Evolutionary conservation across 2,329 filamentous ascomycete species (phyloP).

Genomic region (Aspergillus transmontanensis): DNA sequence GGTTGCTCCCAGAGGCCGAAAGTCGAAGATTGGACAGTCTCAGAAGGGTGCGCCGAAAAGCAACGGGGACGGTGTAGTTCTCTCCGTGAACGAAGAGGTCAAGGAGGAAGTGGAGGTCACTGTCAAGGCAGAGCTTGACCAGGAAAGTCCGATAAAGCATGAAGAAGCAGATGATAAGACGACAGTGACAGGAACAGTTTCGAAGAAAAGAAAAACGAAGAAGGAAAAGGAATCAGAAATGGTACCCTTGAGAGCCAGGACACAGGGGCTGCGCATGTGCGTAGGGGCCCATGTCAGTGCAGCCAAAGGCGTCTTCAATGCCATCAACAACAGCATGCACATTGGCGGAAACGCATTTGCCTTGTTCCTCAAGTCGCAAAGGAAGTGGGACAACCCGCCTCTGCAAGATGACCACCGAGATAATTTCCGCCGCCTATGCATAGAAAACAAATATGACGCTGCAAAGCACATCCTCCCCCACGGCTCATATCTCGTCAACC

Average conservation of each 20-base stretch:
- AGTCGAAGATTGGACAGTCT: neutral
- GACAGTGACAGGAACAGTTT: constrained; percentile 51
- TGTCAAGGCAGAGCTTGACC: neutral
- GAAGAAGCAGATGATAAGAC: constrained; percentile 21
- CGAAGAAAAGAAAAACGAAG: constrained; percentile 56
- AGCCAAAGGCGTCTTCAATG: constrained; percentile 89
- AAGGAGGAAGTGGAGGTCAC: constrained; percentile 16
- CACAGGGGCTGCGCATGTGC: constrained; percentile 73
- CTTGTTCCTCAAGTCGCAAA: constrained; percentile 92
- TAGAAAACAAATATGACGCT: constrained; percentile 70
- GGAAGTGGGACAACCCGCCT: constrained; percentile 87
- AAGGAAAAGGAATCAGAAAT: constrained; percentile 57
- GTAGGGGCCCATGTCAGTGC: constrained; percentile 91
- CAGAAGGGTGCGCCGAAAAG: constrained; percentile 14
- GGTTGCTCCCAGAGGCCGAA: neutral
- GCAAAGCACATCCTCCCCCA: constrained; percentile 80
- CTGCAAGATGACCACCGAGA: constrained; percentile 68
- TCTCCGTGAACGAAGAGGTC: constrained; percentile 20
- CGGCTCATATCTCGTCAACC: constrained; percentile 94
- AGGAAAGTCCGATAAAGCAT: constrained; percentile 20
- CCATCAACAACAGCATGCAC: constrained; percentile 73
- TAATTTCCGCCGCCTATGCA: constrained; percentile 70
- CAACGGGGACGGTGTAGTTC: neutral
- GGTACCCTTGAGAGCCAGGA: constrained; percentile 69
- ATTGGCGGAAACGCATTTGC: constrained; percentile 92